Base-by-base conservation (phyloP, 2,329 filamentous ascomycete species). In the Colletotrichum sp. region DNA sequence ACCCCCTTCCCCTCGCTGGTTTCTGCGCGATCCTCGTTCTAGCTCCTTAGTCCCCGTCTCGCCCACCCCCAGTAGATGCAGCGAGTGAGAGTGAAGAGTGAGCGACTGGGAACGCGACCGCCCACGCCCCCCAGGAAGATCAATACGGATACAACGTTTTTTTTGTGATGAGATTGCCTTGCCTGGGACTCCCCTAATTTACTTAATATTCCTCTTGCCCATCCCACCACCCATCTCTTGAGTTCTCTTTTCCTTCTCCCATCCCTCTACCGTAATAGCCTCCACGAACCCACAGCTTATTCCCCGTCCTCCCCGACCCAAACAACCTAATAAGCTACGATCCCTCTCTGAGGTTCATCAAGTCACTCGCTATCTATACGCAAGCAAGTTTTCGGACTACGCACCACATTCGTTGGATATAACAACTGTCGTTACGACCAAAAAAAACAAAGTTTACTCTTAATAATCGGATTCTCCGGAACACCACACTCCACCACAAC, bases 131-230 rank as follows among this genome's bases (percentile, higher is more conserved):
- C 73, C 64, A 13, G 59, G 55, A 62, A 32, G 18, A 73, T 72
- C 72, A 71, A 34, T 30, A 74, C 26, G 70, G 70, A 76, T 76
- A 76, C 70, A 73, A 76, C 70, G 44, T 49, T 49, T 49, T 49
- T 28, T 73, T 72, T 73, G 57, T 68, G 70, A 76, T 72, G 36
- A 76, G 65, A 76, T 76, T 73, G 73, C 70, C 67, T 69, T 64
- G 32, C 64, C 70, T 28, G 32, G 68, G 28, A 28, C 59, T 57
- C 59, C 64, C 59, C 57, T 73, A 60, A 76, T 73, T 76, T 76
- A 64, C 65, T 76, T 73, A 76, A 76, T 76, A 69, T 73, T 55
- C 39, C 28, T 52, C 34, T 62, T 62, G 57, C 71, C 64, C 71
- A 24, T 55, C 65, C 36, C 59, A 62, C 9, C 64, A 49, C 18